Evolutionary conservation across 73 alveolate species (phyloP).

Genomic region (Tetrahymena elliotti): DNA sequence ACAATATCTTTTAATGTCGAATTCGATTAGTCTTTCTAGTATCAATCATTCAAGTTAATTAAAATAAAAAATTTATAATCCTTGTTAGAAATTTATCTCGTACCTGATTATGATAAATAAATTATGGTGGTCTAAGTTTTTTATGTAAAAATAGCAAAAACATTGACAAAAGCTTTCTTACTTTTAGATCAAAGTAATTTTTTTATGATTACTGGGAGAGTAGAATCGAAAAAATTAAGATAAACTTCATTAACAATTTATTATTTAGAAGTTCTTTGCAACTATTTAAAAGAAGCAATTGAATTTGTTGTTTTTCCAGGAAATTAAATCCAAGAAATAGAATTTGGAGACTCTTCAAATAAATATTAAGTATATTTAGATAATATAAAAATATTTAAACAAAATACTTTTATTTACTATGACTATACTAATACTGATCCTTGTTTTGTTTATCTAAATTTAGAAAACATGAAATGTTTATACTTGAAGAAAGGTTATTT

Average conservation of each 20-base stretch:
- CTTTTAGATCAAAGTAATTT: background rate
- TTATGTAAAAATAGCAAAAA: background rate
- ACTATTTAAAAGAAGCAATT: background rate
- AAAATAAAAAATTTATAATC: background rate
- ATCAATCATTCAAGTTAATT: too few relatives aligned
- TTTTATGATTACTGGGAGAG: background rate
- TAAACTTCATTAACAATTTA: background rate
- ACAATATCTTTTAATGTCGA: background rate
- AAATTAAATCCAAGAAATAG: too few relatives aligned
- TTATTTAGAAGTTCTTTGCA: background rate
- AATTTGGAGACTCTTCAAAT: background rate
- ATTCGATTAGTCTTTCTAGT: too few relatives aligned
- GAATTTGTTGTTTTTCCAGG: background rate
- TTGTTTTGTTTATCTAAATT: background rate
- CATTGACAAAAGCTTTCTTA: background rate
- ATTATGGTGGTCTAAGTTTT: background rate
- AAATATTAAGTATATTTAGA: background rate
- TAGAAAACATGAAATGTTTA: background rate
- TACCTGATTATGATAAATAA: background rate
- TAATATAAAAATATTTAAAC: background rate
- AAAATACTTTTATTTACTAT: background rate
- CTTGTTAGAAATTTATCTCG: background rate
- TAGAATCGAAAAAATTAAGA: background rate
- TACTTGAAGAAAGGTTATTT: background rate
- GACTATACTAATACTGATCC: background rate